These are phyloP conservation scores for Lodderomyces jiufengensis DNA, from an alignment of 1,139 yeast genomes.

Conservation along the genomic window DNA sequence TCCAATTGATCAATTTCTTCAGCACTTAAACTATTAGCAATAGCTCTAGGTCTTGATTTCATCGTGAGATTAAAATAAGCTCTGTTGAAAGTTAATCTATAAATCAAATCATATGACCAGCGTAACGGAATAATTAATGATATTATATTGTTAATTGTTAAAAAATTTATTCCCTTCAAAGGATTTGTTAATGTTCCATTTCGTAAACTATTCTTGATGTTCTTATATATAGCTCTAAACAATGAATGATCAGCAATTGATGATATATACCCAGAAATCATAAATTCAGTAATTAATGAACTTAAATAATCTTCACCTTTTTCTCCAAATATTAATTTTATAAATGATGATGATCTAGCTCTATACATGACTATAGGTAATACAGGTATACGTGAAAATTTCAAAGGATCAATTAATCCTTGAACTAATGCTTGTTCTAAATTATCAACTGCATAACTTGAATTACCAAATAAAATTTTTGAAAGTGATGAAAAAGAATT, in stretches of 20 bases:
- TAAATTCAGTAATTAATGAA: conserved; percentile 31
- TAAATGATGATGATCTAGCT: conserved; percentile 36
- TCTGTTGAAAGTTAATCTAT: conserved; percentile 42
- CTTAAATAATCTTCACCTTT: conserved; percentile 16
- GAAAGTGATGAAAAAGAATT: conserved; percentile 15
- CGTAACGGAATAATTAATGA: conserved; percentile 35
- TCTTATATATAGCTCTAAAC: conserved; percentile 17
- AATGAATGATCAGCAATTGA: conserved; percentile 39
- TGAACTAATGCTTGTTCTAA: conserved; percentile 33
- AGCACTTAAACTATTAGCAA: conserved; percentile 31
- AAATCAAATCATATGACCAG: conserved; percentile 36
- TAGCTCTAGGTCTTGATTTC: conserved; percentile 31
- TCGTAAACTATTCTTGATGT: conserved; percentile 6
- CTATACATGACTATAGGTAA: conserved; percentile 40
- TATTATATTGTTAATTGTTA: conserved; percentile 31
- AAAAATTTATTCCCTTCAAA: conserved; percentile 26
- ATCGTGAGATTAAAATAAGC: conserved; percentile 37
- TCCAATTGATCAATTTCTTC: conserved; percentile 27
- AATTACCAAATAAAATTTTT: conserved; percentile 19
- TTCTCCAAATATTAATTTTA: conserved; percentile 25
- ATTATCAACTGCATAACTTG: conserved; percentile 24
- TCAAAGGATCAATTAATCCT: conserved; percentile 39
- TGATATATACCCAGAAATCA: conserved; percentile 36
- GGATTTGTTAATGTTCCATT: conserved; percentile 11
- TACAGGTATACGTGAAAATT: conserved; percentile 38